phyloP scores from a whole-genome alignment of 2,329 filamentous ascomycete genomes.

The Colletotrichum siamense region DNA sequence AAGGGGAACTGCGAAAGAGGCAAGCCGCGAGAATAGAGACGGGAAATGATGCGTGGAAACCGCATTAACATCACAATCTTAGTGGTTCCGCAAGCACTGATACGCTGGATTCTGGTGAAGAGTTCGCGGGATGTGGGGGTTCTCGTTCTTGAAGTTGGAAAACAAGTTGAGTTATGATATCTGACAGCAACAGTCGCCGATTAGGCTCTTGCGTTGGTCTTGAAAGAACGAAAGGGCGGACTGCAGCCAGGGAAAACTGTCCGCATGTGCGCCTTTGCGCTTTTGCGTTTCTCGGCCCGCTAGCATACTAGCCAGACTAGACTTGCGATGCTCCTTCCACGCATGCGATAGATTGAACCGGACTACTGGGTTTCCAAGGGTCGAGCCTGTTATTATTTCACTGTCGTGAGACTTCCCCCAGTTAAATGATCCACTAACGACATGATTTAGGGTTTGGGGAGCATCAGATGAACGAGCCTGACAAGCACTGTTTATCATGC shows the following conservation, averaged over 20 bases:
- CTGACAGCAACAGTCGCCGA: neutral
- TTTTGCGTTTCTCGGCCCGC: neutral
- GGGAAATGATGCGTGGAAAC: neutral
- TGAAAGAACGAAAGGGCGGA: neutral
- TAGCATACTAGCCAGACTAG: neutral
- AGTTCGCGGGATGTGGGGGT: neutral
- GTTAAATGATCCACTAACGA: neutral
- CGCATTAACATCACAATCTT: neutral
- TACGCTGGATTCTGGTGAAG: neutral
- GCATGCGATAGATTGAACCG: neutral
- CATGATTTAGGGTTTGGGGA: neutral
- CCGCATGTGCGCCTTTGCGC: neutral
- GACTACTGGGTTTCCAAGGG: neutral
- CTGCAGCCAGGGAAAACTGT: neutral
- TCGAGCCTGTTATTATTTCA: neutral
- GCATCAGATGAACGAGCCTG: conserved; percentile 10
- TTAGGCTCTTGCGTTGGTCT: neutral
- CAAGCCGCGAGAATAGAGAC: neutral
- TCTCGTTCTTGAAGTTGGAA: neutral
- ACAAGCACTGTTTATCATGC: neutral
- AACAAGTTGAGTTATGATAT: neutral
- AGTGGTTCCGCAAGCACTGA: neutral
- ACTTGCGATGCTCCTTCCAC: neutral
- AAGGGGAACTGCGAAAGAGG: neutral
- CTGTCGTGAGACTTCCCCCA: neutral